phyloP scores from a whole-genome alignment of 2,329 filamentous ascomycete species.

The Pyrenophora seminiperda region DNA sequence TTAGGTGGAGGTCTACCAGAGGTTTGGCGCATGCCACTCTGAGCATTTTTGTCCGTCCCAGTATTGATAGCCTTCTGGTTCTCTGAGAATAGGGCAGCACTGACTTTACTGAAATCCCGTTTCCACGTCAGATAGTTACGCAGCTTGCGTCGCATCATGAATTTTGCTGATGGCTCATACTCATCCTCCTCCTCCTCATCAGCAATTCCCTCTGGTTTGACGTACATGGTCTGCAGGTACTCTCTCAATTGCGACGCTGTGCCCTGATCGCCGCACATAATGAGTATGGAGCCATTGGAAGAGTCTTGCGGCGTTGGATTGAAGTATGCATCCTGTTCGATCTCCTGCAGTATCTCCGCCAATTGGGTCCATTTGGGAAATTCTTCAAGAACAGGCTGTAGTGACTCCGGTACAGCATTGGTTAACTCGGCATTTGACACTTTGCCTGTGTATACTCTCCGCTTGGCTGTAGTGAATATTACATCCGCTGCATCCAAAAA shows the following conservation, averaged over 20 bases:
- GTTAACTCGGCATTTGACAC: constrained; percentile 63
- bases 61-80: constrained; percentile 77
- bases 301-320: constrained; percentile 77
- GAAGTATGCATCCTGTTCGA: constrained; percentile 87
- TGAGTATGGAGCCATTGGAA: constrained; percentile 87
- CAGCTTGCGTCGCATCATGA: constrained; percentile 89
- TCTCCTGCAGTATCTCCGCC: constrained; percentile 89
- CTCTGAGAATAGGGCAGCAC: constrained; percentile 75
- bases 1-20: constrained; percentile 74
- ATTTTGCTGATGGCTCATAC: constrained; percentile 70
- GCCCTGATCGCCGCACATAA: constrained; percentile 90
- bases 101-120: constrained; percentile 83
- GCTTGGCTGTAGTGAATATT: constrained; percentile 88
- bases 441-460: constrained; percentile 80
- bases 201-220: constrained; percentile 59
- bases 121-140: constrained; percentile 92
- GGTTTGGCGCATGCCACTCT: constrained; percentile 49
- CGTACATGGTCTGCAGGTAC: constrained; percentile 88
- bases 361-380: constrained; percentile 91
- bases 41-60: constrained; percentile 62
- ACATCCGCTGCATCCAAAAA: constrained; percentile 94
- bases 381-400: constrained; percentile 86
- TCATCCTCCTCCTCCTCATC: constrained; percentile 56
- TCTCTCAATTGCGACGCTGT: constrained; percentile 89
- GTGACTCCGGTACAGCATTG: constrained; percentile 61